phyloP scores from a whole-genome alignment of 2,329 filamentous ascomycete genomes.

The Colletotrichum coccodes region DNA sequence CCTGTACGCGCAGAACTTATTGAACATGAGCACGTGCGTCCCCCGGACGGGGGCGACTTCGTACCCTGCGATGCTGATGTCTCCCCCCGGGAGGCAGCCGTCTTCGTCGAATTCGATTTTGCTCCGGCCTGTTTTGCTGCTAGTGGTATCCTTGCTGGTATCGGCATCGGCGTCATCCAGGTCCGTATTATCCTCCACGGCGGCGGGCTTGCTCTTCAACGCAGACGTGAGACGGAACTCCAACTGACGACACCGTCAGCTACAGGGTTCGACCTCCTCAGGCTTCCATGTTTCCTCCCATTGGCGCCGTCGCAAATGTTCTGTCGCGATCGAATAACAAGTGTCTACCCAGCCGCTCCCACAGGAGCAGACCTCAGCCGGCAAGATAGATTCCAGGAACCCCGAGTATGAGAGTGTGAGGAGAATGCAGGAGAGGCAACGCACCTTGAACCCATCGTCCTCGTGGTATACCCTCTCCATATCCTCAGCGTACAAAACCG shows the following conservation, averaged over 20 bases:
- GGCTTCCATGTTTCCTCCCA: too few species aligned
- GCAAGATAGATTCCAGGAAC: not conserved
- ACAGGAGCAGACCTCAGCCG: too few species aligned
- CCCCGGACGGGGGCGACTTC: slow-evolving; percentile 49
- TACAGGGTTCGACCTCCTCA: not conserved
- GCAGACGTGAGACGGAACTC: slow-evolving; percentile 29
- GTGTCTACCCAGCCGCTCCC: too few species aligned
- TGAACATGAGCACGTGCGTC: slow-evolving; percentile 57
- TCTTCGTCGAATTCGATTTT: not conserved
- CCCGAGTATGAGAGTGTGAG: not conserved
- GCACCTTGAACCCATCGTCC: slow-evolving; percentile 22
- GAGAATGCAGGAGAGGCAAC: not conserved
- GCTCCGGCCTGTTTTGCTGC: not conserved
- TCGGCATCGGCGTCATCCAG: not conserved
- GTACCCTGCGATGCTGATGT: slow-evolving; percentile 52
- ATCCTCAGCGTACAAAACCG: slow-evolving; percentile 17
- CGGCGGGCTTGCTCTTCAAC: slow-evolving; percentile 19
- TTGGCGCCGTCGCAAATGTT: too few species aligned
- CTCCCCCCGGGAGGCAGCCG: slow-evolving; percentile 46
- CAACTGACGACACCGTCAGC: not conserved
- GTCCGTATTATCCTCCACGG: slow-evolving; percentile 17
- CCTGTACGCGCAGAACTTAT: slow-evolving; percentile 59
- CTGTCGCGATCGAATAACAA: too few species aligned
- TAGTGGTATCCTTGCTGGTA: not conserved
- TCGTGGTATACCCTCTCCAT: slow-evolving; percentile 12